Evolutionary conservation across 768 basidiomycete genomes (phyloP).

Genomic region (Lyophyllum atratum): DNA sequence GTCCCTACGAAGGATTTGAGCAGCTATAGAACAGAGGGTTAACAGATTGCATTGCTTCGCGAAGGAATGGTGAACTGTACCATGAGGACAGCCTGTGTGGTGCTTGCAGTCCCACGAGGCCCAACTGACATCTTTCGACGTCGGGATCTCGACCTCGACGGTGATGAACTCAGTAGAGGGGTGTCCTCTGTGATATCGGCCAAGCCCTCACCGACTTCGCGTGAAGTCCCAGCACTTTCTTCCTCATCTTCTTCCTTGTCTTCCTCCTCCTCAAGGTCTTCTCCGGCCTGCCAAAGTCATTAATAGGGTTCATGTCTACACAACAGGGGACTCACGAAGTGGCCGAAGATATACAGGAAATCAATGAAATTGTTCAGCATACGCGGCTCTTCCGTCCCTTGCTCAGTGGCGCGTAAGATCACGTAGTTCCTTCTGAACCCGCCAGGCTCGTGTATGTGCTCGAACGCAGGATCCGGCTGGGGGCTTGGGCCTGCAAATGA

Average conservation of each 20-base stretch:
- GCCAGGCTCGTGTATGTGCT: slow-evolving; percentile 94
- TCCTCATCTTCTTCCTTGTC: slow-evolving; percentile 77
- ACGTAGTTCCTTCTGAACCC: slow-evolving; percentile 93
- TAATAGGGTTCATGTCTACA: background rate
- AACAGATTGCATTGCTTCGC: background rate
- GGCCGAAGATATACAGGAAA: slow-evolving; percentile 92
- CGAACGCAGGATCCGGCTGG: slow-evolving; percentile 73
- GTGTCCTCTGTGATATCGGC: slow-evolving; percentile 49
- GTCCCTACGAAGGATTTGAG: slow-evolving; percentile 95
- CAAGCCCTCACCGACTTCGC: slow-evolving; percentile 17
- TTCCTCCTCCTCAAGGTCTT: slow-evolving; percentile 88
- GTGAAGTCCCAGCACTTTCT: slow-evolving; percentile 25
- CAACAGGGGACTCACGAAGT: slow-evolving; percentile 70
- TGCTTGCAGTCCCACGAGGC: slow-evolving; percentile 82
- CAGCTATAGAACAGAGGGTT: slow-evolving; percentile 47
- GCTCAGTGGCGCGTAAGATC: slow-evolving; percentile 67
- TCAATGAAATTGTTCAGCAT: slow-evolving; percentile 89
- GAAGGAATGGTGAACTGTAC: slow-evolving; percentile 38
- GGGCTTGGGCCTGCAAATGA: slow-evolving; percentile 65
- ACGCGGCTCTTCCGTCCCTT: slow-evolving; percentile 59
- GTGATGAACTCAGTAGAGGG: slow-evolving; percentile 49
- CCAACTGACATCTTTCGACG: slow-evolving; percentile 59
- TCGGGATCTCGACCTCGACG: slow-evolving; percentile 55
- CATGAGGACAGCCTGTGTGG: slow-evolving; percentile 92
- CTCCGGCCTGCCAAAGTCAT: slow-evolving; percentile 66